phyloP scores from a whole-genome alignment of 805 yeast genomes.

The Hanseniaspora taiwanica region DNA sequence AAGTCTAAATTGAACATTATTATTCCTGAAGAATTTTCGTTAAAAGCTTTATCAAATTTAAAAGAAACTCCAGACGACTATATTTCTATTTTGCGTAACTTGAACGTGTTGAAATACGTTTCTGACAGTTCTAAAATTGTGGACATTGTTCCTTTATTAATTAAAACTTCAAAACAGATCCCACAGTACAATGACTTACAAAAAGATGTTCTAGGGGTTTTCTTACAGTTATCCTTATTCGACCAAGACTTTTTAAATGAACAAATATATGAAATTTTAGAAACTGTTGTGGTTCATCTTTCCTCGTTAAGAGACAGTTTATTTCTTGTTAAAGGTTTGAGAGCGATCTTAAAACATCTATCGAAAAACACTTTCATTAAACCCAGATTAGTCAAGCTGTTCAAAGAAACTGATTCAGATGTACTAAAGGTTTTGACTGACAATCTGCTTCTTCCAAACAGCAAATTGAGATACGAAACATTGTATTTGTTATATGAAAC shows the following conservation, averaged over 20 bases:
- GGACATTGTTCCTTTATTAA: not conserved
- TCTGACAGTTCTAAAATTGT: not conserved
- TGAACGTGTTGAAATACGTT: not conserved
- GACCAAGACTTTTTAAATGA: slow-evolving; percentile 11
- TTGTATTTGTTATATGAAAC: slow-evolving; percentile 32
- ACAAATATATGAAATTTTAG: slow-evolving; percentile 8
- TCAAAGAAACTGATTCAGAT: not conserved
- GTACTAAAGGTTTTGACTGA: slow-evolving; percentile 10
- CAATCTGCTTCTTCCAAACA: slow-evolving; percentile 38
- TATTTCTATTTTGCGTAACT: not conserved
- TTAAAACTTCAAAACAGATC: not conserved
- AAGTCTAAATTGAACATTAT: slow-evolving; percentile 22
- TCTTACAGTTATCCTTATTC: slow-evolving; percentile 24
- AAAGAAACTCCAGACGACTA: not conserved
- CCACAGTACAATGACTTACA: slow-evolving; percentile 16
- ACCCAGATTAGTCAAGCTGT: not conserved
- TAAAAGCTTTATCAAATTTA: not conserved
- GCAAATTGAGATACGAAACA: slow-evolving; percentile 35
- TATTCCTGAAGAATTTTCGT: slow-evolving; percentile 16
- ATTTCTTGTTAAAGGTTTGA: slow-evolving; percentile 26
- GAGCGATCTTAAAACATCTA: slow-evolving; percentile 9
- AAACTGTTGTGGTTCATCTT: slow-evolving; percentile 14
- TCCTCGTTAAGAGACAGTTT: slow-evolving; percentile 24
- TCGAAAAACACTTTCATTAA: slow-evolving; percentile 3
- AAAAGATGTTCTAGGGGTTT: slow-evolving; percentile 31